Evolutionary conservation across 2,329 filamentous ascomycete genomes (phyloP).

Genomic region (Phyllosticta citriasiana): DNA sequence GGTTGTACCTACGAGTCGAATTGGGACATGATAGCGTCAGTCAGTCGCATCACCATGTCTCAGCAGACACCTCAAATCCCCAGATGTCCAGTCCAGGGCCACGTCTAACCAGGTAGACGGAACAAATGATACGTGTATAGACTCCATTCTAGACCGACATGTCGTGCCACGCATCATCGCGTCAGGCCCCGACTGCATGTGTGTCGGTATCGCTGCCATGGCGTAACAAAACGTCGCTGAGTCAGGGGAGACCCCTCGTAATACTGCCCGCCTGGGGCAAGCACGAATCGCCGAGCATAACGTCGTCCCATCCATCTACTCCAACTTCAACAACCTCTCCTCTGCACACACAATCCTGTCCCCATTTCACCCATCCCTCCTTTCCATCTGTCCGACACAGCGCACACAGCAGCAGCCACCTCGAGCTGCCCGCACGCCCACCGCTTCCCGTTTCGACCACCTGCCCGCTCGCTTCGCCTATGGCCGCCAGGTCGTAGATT

Average conservation of each 20-base stretch:
- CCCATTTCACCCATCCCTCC: slow-evolving; percentile 4
- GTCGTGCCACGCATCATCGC: too few species aligned
- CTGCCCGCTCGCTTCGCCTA: slow-evolving; percentile 28
- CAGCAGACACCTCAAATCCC: too few species aligned
- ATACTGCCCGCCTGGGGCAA: neutral
- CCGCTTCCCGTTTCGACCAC: slow-evolving; percentile 9
- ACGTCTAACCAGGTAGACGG: too few species aligned
- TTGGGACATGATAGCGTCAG: too few species aligned
- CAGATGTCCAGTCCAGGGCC: too few species aligned
- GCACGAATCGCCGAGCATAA: neutral
- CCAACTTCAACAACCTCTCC: neutral
- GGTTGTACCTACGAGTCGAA: too few species aligned
- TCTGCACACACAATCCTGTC: neutral
- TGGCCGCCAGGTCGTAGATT: slow-evolving; percentile 21
- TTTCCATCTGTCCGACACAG: slow-evolving; percentile 3
- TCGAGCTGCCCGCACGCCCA: neutral
- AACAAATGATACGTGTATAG: too few species aligned
- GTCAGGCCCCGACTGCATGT: neutral
- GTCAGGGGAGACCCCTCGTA: neutral
- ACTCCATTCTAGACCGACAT: too few species aligned
- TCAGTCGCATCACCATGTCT: too few species aligned
- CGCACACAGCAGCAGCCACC: neutral
- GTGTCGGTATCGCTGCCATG: neutral
- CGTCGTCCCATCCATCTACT: neutral
- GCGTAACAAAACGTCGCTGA: neutral